Conservation (phyloP, 139 green algal genomes). For the Chlamydomonas asymmetrica region DNA sequence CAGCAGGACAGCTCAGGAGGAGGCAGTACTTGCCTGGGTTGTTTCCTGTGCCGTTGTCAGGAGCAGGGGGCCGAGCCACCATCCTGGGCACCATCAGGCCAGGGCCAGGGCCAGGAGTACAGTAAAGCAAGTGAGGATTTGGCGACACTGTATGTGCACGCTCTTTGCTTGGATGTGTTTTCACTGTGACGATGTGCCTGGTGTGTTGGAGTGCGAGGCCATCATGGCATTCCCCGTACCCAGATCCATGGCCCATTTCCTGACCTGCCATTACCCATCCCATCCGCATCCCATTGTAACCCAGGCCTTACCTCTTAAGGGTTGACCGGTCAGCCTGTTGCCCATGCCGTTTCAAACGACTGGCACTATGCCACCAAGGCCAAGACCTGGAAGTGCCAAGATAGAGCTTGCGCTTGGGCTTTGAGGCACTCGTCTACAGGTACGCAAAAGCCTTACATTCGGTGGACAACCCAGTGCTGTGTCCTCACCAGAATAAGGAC, state of each 20-base stretch:
- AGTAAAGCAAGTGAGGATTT: too few relatives aligned
- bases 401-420: not conserved
- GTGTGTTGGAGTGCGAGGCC: constrained; percentile 9
- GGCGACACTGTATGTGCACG: too few relatives aligned
- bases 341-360: not conserved
- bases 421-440: not conserved
- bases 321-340: not conserved
- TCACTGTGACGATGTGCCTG: not conserved
- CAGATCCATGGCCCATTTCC: not conserved
- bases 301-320: too few relatives aligned
- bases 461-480: too few relatives aligned
- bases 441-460: too few relatives aligned
- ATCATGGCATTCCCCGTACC: too few relatives aligned
- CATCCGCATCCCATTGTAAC: too few relatives aligned
- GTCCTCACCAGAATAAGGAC: too few relatives aligned
- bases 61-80: not conserved
- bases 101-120: constrained; percentile 6
- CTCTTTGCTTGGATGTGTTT: not conserved
- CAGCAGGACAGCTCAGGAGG: constrained; percentile 1
- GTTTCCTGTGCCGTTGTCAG: constrained; percentile 1
- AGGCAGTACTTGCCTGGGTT: constrained; percentile 4
- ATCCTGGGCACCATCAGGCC: constrained; percentile 9
- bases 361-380: constrained; percentile 22
- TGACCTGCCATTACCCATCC: not conserved
- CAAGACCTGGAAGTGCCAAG: constrained; percentile 10